Evolutionary conservation across 2,329 filamentous ascomycete species (phyloP), one percentile per base, ranked within the genome.

Genomic region (Phaeomoniella chlamydospora): DNA sequence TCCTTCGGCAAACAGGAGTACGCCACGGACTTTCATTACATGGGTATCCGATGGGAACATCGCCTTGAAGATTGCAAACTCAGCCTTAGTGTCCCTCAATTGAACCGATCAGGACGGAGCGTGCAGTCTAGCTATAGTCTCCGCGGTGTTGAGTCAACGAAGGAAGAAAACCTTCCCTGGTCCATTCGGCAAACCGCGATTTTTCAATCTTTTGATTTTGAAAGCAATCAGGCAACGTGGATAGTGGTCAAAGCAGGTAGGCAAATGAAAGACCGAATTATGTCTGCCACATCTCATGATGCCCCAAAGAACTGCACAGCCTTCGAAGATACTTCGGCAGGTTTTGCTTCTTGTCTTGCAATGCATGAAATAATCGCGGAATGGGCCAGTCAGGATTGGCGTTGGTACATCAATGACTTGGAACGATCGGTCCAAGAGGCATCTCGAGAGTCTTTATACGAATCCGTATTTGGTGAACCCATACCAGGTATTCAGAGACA

Each of bases 311-410:
- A 35, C 15, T 31, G 17, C 34, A 35, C 12, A 18, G 38, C 15
- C 18, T 42, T 33, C 37, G 35, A 33, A 12, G 35, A 38, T 11
- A 39, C 35, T 9, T 19, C 36, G 15, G 22, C 22, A 15, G 37
- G 45, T 13, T 49, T 52, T 32, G 35, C 36, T 14, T 36, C 50
- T 5, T 36, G 51, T 5, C 44, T 62, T 1, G 34, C 38, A 11
- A 50, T 45, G 1, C 59, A 64, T 40, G 38, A 57, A 2, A 33
- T 61, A 1, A 30, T 57, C 4, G 52, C 47, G 18, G 41, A 49
- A 2, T 63, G 59, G 59, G 50, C 56, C 2, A 45, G 41, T 3
- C 59, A 64, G 36, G 51, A 61, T 14, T 64, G 61, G 61, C 51
- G 57, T 2, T 59, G 56, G 54, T 64, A 59, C 40, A 50, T 62